Evolutionary conservation across 1,139 yeast genomes (phyloP).

Genomic region (Suhomyces bokatorum): DNA sequence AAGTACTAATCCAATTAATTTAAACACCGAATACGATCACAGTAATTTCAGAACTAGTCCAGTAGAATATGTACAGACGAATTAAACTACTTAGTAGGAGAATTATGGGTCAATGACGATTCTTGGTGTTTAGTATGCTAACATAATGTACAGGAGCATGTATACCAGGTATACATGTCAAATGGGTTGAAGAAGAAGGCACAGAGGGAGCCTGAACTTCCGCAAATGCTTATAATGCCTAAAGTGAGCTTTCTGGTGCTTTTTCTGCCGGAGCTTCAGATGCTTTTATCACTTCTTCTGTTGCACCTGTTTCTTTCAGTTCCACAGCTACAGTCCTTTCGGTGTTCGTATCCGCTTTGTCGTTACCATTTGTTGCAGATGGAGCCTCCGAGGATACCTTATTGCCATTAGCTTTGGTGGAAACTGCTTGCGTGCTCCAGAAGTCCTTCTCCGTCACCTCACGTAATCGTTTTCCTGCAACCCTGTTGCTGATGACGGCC

Average conservation of each 20-base stretch:
- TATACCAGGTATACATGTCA: not conserved
- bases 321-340: not conserved
- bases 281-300: not conserved
- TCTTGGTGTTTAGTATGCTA: not conserved
- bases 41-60: no score
- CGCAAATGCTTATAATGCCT: no score
- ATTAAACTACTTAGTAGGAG: no score
- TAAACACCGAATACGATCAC: no score
- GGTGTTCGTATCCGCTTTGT: not conserved
- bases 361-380: not conserved
- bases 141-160: conserved; percentile 1
- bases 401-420: no score
- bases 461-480: conserved; percentile 30
- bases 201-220: no score
- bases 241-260: no score
- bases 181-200: not conserved
- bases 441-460: conserved; percentile 20
- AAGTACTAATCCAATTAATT: no score
- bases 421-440: conserved; percentile 3
- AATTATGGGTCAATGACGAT: no score
- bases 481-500: conserved; percentile 31
- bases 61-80: no score
- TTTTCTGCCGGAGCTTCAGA: not conserved
- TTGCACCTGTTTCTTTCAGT: not conserved
- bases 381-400: not conserved